A percentile compares a stretch with the other conserved stretches of the same genome.
Evolutionary conservation across 768 basidiomycete genomes (phyloP).

Genomic region (Panellus pusillus): DNA sequence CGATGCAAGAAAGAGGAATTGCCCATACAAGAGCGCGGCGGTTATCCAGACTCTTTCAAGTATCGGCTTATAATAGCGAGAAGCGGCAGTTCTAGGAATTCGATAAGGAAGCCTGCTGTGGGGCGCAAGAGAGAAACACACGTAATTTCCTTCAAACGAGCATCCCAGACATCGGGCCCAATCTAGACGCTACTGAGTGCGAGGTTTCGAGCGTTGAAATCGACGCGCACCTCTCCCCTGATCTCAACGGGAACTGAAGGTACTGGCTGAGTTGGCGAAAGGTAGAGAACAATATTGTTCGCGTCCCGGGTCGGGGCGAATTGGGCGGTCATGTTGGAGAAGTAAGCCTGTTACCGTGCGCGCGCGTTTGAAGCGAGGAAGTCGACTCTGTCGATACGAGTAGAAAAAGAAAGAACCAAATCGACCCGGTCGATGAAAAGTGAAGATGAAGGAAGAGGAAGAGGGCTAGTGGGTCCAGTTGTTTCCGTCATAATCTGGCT

Average conservation of each 20-base stretch:
- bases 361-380: constrained; percentile 13
- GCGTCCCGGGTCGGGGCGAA: constrained; percentile 18
- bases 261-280: constrained; percentile 31
- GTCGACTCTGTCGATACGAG: neutral
- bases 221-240: constrained; percentile 33
- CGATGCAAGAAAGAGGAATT: constrained; percentile 12
- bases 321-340: constrained; percentile 15
- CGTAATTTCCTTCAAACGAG: constrained; percentile 31
- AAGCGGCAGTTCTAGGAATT: constrained; percentile 33
- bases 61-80: constrained; percentile 41
- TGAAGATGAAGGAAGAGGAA: constrained; percentile 14
- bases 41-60: constrained; percentile 46
- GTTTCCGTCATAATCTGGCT: neutral
- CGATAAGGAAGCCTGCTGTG: too few relatives aligned
- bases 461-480: constrained; percentile 2
- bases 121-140: neutral
- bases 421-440: constrained; percentile 28
- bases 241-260: constrained; percentile 39
- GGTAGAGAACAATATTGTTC: constrained; percentile 30
- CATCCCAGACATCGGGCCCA: constrained; percentile 43
- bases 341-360: constrained; percentile 17
- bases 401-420: constrained; percentile 4
- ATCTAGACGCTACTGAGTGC: constrained; percentile 30
- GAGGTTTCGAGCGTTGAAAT: neutral
- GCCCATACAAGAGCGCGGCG: constrained; percentile 37